These are phyloP conservation scores for Amoeboradix gromovi DNA, from an alignment of 371 early-diverging fungal species.

Conservation along the genomic window DNA sequence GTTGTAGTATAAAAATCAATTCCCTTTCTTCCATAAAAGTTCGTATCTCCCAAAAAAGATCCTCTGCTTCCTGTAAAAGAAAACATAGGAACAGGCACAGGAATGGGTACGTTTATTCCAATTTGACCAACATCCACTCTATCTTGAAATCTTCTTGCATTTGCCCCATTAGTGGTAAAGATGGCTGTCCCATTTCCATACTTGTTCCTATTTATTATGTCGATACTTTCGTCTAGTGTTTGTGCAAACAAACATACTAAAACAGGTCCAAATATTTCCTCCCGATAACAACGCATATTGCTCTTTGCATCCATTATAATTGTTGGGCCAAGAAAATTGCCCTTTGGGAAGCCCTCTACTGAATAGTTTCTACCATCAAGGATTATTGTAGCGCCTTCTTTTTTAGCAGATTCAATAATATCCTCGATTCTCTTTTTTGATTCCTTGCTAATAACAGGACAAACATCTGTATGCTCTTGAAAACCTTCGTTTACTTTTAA, in stretches of 20 bases:
- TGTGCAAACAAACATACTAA: slow-evolving; percentile 49
- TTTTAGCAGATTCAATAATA: slow-evolving; percentile 46
- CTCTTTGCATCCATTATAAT: slow-evolving; percentile 45
- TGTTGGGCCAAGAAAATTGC: slow-evolving; percentile 81
- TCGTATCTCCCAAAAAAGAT: slow-evolving; percentile 70
- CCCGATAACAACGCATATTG: slow-evolving; percentile 65
- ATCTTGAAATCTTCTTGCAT: slow-evolving; percentile 57
- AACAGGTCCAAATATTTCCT: slow-evolving; percentile 91
- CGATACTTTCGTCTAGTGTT: slow-evolving; percentile 70
- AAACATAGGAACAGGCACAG: slow-evolving; percentile 91
- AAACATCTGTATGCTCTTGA: slow-evolving; percentile 55
- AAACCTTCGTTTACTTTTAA: slow-evolving; percentile 65
- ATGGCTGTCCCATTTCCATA: slow-evolving; percentile 88
- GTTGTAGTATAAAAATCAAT: slow-evolving; percentile 4
- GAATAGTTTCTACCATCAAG: slow-evolving; percentile 58
- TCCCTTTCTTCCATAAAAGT: slow-evolving; percentile 53
- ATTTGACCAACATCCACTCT: slow-evolving; percentile 77
- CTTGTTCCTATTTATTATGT: slow-evolving; percentile 55
- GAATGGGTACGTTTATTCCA: slow-evolving; percentile 70
- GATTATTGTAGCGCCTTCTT: slow-evolving; percentile 60
- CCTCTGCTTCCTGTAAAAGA: slow-evolving; percentile 71
- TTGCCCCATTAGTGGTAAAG: slow-evolving; percentile 61
- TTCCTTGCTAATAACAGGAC: slow-evolving; percentile 50
- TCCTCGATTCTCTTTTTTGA: slow-evolving; percentile 39
- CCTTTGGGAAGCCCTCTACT: slow-evolving; percentile 34